A percentile compares a stretch with the other conserved stretches of the same genome.
phyloP scores from a whole-genome alignment of 129 eudicot species.

The Kitagawia praeruptora region DNA sequence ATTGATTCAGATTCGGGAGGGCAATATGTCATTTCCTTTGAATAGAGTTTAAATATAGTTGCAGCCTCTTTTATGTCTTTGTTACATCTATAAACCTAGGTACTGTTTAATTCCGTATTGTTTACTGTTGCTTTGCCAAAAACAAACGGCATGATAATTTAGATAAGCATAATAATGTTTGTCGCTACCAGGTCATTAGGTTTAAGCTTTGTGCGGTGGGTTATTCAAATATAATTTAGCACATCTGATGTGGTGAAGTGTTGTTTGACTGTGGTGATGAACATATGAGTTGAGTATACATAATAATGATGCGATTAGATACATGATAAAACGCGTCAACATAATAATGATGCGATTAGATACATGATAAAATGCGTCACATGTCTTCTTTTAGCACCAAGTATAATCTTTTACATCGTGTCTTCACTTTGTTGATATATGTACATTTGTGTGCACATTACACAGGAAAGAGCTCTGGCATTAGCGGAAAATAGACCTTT shows the following conservation, averaged over 20 bases:
- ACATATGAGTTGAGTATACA: not conserved
- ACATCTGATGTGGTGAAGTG: not conserved
- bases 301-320: not conserved
- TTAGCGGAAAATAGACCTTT: slow-evolving; percentile 50
- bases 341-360: not conserved
- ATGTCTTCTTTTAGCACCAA: not conserved
- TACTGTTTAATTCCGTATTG: not conserved
- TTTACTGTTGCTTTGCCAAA: not conserved
- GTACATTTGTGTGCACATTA: not conserved
- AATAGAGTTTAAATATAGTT: not conserved
- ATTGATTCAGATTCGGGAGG: not conserved
- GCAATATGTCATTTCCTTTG: not conserved
- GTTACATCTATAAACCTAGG: not conserved
- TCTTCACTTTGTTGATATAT: not conserved
- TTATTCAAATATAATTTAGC: not conserved
- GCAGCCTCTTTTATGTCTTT: not conserved
- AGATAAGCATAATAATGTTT: not conserved
- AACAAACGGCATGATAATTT: not conserved
- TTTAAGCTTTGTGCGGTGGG: not conserved
- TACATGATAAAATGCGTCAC: not conserved
- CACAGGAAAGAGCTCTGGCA: slow-evolving; percentile 82
- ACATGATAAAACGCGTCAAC: not conserved
- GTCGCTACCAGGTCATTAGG: not conserved
- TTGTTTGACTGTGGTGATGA: not conserved
- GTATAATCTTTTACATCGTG: not conserved